Percentiles rank a stretch among this genome's conserved stretches.
Conservation (phyloP, 1,284 basidiomycete genomes). For the Porodaedalea pini region DNA sequence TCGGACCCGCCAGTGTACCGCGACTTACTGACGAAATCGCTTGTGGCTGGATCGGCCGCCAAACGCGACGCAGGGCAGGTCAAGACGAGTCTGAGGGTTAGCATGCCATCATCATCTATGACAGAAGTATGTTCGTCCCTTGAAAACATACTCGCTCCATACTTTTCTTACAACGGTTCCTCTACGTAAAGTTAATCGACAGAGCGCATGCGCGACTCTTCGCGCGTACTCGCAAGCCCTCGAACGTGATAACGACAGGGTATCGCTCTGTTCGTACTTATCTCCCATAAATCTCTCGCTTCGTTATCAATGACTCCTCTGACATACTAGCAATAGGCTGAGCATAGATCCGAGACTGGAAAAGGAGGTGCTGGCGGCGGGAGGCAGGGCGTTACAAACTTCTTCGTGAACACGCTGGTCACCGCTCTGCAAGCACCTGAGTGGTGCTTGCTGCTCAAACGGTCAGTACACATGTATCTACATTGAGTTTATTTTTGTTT, state of each 20-base stretch:
- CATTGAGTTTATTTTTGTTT: background rate
- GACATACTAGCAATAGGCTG: background rate
- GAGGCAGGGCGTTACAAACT: conserved; percentile 48
- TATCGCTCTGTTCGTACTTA: conserved; percentile 52
- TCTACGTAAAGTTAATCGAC: conserved; percentile 48
- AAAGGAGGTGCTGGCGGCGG: conserved; percentile 28
- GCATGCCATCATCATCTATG: conserved; percentile 47
- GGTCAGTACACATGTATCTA: conserved; percentile 39
- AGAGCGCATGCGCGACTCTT: conserved; percentile 55
- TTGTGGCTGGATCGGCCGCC: conserved; percentile 35
- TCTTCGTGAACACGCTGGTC: conserved; percentile 71
- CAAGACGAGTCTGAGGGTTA: conserved; percentile 26
- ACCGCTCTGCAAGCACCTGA: conserved; percentile 60
- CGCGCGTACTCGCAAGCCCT: conserved; percentile 35
- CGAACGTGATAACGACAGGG: conserved; percentile 62
- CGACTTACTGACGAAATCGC: conserved; percentile 42
- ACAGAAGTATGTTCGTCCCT: conserved; percentile 44
- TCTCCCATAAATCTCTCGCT: background rate
- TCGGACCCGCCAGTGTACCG: conserved; percentile 38
- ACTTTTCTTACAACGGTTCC: background rate
- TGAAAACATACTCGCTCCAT: background rate
- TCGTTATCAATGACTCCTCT: background rate
- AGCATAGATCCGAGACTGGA: conserved; percentile 27
- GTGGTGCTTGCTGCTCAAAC: conserved; percentile 63
- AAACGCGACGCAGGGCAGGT: conserved; percentile 14